A percentile compares a stretch with the other conserved stretches of the same genome.
These are phyloP conservation scores for Blastocystis sp. DNA, from an alignment of 352 stramenopile species.

Conservation along the genomic window DNA sequence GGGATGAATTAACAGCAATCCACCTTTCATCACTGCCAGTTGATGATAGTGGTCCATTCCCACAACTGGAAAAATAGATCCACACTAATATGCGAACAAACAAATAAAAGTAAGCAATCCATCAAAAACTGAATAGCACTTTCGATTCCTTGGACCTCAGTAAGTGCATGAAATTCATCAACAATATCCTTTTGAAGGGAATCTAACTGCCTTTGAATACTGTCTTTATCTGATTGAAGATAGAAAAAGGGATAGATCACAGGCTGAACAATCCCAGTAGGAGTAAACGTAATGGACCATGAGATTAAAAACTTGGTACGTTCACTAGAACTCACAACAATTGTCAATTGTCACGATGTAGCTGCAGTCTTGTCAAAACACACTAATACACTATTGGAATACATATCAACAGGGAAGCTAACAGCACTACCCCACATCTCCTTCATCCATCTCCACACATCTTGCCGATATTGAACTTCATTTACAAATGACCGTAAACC, in stretches of 20 bases:
- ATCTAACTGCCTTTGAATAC: no score
- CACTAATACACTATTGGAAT: conserved; percentile 3
- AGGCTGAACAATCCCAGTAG: neutral
- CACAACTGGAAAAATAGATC: no score
- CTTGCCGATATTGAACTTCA: conserved; percentile 4
- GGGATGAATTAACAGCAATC: no score
- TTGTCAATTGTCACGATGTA: neutral
- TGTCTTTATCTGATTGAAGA: neutral
- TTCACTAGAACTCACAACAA: neutral
- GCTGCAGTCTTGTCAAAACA: neutral
- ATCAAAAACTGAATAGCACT: conserved; percentile 22
- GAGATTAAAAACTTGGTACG: neutral
- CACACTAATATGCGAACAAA: no score
- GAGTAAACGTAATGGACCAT: conserved; percentile 16
- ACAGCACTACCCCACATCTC: conserved; percentile 6
- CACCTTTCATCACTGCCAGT: no score
- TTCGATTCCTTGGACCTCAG: neutral
- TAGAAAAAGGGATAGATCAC: conserved; percentile 1
- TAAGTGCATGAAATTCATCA: no score
- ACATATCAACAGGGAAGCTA: neutral
- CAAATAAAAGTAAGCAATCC: neutral
- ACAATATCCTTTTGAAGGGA: no score
- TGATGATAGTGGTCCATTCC: no score
- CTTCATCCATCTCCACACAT: conserved; percentile 53
- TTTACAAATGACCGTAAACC: conserved; percentile 43